These are phyloP conservation scores for Mariannaea sp. DNA, from an alignment of 2,329 filamentous ascomycete genomes.

Conservation along the genomic window DNA sequence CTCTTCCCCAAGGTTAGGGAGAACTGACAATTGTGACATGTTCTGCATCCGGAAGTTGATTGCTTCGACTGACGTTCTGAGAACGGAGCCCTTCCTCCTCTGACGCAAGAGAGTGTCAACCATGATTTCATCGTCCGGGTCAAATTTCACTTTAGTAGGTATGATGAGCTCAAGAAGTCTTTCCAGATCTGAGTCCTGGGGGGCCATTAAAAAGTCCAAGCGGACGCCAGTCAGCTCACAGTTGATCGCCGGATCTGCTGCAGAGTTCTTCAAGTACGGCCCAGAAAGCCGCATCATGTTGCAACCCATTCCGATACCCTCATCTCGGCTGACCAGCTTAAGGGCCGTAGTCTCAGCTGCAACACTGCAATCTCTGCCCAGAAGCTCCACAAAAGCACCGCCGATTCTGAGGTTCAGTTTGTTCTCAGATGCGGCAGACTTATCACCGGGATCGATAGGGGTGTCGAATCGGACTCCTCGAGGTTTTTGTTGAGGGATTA, in stretches of 20 bases:
- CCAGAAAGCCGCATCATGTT: constrained; percentile 77
- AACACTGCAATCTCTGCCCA: constrained; percentile 77
- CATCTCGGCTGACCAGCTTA: constrained; percentile 76
- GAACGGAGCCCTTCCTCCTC: constrained; percentile 80
- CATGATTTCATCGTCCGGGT: constrained; percentile 91
- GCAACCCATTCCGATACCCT: constrained; percentile 73
- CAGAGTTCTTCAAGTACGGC: constrained; percentile 62
- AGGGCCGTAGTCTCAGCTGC: constrained; percentile 78
- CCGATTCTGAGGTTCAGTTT: constrained; percentile 81
- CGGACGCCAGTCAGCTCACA: constrained; percentile 69
- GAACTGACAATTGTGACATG: constrained; percentile 66
- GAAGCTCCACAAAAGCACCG: constrained; percentile 75
- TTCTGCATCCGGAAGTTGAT: constrained; percentile 67
- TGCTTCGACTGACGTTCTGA: constrained; percentile 70
- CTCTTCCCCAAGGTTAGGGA: constrained; percentile 77
- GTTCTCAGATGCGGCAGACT: constrained; percentile 53
- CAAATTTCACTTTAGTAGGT: constrained; percentile 87
- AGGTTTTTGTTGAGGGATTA: constrained; percentile 51
- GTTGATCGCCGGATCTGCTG: constrained; percentile 63
- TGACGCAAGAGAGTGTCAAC: constrained; percentile 89
- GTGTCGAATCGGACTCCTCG: constrained; percentile 64
- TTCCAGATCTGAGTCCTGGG: constrained; percentile 80
- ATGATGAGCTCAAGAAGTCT: constrained; percentile 84
- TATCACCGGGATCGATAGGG: constrained; percentile 55
- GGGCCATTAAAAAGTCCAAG: constrained; percentile 72